phyloP scores from a whole-genome alignment of 208 protist genomes.

The Sergeia podlipaevii region DNA sequence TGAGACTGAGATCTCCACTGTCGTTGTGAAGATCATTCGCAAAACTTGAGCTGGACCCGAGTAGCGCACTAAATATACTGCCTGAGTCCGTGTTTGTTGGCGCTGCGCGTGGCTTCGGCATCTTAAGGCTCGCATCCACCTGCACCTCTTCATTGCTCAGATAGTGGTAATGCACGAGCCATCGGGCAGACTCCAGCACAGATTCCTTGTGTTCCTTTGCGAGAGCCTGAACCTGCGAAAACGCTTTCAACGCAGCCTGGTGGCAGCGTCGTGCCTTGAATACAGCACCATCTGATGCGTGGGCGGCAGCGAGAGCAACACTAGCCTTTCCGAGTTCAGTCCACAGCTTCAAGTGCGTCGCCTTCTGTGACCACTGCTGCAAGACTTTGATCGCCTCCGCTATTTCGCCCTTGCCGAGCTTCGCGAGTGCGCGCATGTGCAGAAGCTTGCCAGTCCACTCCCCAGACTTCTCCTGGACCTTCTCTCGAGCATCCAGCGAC shows the following conservation, averaged over 20 bases:
- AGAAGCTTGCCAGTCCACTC: slow-evolving; percentile 64
- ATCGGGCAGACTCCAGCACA: slow-evolving; percentile 66
- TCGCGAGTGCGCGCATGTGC: slow-evolving; percentile 68
- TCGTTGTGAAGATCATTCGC: slow-evolving; percentile 47
- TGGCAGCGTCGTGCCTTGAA: slow-evolving; percentile 64
- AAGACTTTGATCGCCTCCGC: slow-evolving; percentile 77
- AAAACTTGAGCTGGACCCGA: slow-evolving; percentile 10
- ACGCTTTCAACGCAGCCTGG: slow-evolving; percentile 47
- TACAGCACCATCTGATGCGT: slow-evolving; percentile 45
- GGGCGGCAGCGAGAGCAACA: slow-evolving; percentile 49
- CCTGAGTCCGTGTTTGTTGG: neutral
- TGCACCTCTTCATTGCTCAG: slow-evolving; percentile 64
- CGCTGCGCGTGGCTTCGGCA: slow-evolving; percentile 3
- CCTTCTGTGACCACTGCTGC: slow-evolving; percentile 61
- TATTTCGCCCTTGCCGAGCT: slow-evolving; percentile 55
- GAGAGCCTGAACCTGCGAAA: slow-evolving; percentile 28
- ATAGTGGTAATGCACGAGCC: slow-evolving; percentile 85
- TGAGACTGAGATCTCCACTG: slow-evolving; percentile 62
- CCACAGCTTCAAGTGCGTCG: slow-evolving; percentile 48
- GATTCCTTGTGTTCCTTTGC: slow-evolving; percentile 32
- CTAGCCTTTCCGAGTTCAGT: slow-evolving; percentile 72
- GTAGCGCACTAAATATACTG: neutral
- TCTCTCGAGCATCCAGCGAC: slow-evolving; percentile 70
- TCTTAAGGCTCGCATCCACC: slow-evolving; percentile 21
- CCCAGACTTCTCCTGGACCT: slow-evolving; percentile 74